phyloP scores from a whole-genome alignment of 2,329 filamentous ascomycete species.

The Diatrype stigma region DNA sequence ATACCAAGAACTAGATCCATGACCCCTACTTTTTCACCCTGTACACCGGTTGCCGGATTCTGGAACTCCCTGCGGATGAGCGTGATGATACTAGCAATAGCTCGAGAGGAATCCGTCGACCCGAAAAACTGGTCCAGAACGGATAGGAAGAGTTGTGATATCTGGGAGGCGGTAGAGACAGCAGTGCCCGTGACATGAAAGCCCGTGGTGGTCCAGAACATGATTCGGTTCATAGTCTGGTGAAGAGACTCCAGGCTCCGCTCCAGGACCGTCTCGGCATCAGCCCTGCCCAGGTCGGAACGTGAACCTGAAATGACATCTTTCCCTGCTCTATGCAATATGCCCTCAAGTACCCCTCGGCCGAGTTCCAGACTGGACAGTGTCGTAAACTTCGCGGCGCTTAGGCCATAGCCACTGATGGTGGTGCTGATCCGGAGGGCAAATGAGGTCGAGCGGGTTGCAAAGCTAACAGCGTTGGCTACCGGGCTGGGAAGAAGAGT shows the following conservation, averaged over 20 bases:
- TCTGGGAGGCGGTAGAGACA: conserved; percentile 49
- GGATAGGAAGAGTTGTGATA: conserved; percentile 54
- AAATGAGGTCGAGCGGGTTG: conserved; percentile 56
- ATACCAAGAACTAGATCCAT: conserved; percentile 58
- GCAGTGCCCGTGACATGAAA: conserved; percentile 56
- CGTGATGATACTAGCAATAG: conserved; percentile 63
- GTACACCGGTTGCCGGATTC: conserved; percentile 55
- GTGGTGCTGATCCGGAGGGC: conserved; percentile 50
- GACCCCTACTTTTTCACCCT: conserved; percentile 57
- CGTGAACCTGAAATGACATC: conserved; percentile 43
- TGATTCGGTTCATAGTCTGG: conserved; percentile 52
- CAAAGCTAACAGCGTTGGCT: conserved; percentile 56
- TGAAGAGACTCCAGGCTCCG: conserved; percentile 53
- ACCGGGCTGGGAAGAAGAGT: conserved; percentile 56
- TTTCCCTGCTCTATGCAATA: conserved; percentile 48
- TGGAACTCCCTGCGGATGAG: conserved; percentile 61
- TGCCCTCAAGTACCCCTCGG: conserved; percentile 49
- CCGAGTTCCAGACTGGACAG: conserved; percentile 55
- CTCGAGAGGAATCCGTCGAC: conserved; percentile 64
- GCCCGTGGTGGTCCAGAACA: conserved; percentile 58
- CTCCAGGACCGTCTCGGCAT: conserved; percentile 55
- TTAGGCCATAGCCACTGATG: conserved; percentile 48
- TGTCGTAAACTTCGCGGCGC: conserved; percentile 52
- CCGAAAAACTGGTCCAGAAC: conserved; percentile 62
- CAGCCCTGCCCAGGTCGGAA: conserved; percentile 43